A percentile compares a stretch with the other conserved stretches of the same genome.
These are phyloP conservation scores for Apostasia ramifera DNA, from an alignment of 106 monocot genomes.

Conservation along the genomic window DNA sequence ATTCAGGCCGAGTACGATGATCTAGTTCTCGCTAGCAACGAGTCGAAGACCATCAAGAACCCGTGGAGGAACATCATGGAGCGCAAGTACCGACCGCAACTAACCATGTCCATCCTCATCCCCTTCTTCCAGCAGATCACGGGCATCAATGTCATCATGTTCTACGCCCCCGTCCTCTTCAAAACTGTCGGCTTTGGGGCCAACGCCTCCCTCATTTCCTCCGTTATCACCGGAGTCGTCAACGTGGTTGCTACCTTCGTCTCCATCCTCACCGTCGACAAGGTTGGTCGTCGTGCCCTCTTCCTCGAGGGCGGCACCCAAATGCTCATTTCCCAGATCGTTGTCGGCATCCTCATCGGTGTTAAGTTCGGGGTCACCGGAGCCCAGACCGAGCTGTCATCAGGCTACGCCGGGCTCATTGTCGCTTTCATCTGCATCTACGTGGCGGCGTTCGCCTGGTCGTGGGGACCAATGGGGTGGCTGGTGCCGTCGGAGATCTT, in stretches of 20 bases:
- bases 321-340: constrained; percentile 13
- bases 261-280: constrained; percentile 6
- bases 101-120: constrained; percentile 5
- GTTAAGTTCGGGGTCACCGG: constrained; percentile 8
- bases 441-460: constrained; percentile 12
- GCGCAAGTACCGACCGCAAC: constrained; percentile 5
- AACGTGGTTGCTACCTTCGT: constrained; percentile 6
- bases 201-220: background rate
- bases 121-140: constrained; percentile 12
- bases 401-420: background rate
- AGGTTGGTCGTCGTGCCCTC: background rate
- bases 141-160: constrained; percentile 14
- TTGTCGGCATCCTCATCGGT: constrained; percentile 7
- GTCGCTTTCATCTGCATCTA: constrained; percentile 6
- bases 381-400: background rate
- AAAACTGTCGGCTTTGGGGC: constrained; percentile 9
- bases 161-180: constrained; percentile 8
- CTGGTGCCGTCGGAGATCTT: constrained; percentile 18
- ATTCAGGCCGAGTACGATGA: constrained; percentile 4
- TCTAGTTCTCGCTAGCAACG: constrained; percentile 6
- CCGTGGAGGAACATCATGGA: constrained; percentile 4
- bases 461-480: constrained; percentile 18
- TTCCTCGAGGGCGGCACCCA: constrained; percentile 17
- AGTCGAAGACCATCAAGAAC: background rate
- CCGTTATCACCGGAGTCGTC: constrained; percentile 1